Evolutionary conservation across 306 rosid genomes (phyloP).

Genomic region (Citrullus colocynthis): DNA sequence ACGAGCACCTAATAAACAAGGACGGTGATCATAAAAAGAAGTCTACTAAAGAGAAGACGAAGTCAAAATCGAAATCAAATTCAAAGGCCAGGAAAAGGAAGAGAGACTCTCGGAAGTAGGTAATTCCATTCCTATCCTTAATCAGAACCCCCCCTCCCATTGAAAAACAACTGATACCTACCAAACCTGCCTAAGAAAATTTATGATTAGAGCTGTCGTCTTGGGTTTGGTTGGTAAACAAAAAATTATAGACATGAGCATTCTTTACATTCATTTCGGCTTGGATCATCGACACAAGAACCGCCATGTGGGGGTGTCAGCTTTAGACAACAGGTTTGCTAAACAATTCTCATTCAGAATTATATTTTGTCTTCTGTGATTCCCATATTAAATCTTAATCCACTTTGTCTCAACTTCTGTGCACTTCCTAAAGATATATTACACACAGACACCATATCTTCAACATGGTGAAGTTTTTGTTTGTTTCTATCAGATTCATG

Average conservation of each 20-base stretch:
- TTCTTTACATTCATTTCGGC: constrained; percentile 8
- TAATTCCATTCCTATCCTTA: neutral
- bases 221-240: neutral
- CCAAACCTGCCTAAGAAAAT: neutral
- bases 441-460: neutral
- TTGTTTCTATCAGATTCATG: neutral
- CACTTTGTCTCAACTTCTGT: neutral
- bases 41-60: constrained; percentile 17
- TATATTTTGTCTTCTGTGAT: neutral
- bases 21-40: constrained; percentile 12
- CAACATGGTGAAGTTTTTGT: neutral
- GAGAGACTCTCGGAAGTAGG: constrained; percentile 7
- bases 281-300: neutral
- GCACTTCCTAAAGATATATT: neutral
- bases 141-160: neutral
- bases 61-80: constrained; percentile 13
- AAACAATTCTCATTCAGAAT: neutral
- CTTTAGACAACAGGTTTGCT: neutral
- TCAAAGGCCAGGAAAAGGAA: constrained; percentile 27
- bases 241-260: neutral
- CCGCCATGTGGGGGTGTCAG: neutral
- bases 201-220: neutral
- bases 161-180: neutral
- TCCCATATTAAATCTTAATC: neutral
- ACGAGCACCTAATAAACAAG: constrained; percentile 56